Percentiles rank a stretch among this genome's conserved stretches.
Conservation (phyloP, 2,329 filamentous ascomycete genomes). For the Malbranchea cinnamomea region DNA sequence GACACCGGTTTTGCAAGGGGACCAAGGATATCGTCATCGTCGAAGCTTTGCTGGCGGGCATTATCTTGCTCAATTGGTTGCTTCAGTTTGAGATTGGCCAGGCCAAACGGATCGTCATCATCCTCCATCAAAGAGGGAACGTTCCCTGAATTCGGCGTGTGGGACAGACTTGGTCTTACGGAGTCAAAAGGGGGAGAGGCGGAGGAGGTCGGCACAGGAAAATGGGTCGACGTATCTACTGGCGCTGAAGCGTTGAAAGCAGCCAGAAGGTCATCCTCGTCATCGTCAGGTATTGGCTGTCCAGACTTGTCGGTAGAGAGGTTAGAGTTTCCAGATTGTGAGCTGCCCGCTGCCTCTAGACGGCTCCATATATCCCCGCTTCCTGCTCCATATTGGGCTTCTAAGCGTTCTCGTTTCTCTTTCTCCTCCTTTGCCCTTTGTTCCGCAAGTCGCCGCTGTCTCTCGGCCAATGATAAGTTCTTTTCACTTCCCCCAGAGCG, state of each 20-base stretch:
- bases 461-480: slow-evolving; percentile 53
- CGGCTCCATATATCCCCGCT: slow-evolving; percentile 19
- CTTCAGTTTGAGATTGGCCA: slow-evolving; percentile 40
- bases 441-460: slow-evolving; percentile 57
- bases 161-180: too few relatives aligned
- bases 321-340: slow-evolving; percentile 30
- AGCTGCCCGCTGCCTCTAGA: slow-evolving; percentile 15
- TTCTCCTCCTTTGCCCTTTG: slow-evolving; percentile 61
- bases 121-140: slow-evolving; percentile 43
- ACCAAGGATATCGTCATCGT: slow-evolving; percentile 51
- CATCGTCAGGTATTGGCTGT: slow-evolving; percentile 12
- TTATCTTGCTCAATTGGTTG: slow-evolving; percentile 28
- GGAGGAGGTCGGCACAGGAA: slow-evolving; percentile 31
- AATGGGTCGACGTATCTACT: slow-evolving; percentile 45
- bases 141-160: too few relatives aligned
- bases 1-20: slow-evolving; percentile 45
- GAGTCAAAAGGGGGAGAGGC: slow-evolving; percentile 17
- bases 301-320: background rate
- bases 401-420: slow-evolving; percentile 54
- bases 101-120: slow-evolving; percentile 74
- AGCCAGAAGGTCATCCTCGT: slow-evolving; percentile 45
- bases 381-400: slow-evolving; percentile 54
- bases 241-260: slow-evolving; percentile 46
- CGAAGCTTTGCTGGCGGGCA: slow-evolving; percentile 30
- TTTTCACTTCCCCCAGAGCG: slow-evolving; percentile 33